Conservation (phyloP, 2,329 filamentous ascomycete species). For the Mariannaea sp. region DNA sequence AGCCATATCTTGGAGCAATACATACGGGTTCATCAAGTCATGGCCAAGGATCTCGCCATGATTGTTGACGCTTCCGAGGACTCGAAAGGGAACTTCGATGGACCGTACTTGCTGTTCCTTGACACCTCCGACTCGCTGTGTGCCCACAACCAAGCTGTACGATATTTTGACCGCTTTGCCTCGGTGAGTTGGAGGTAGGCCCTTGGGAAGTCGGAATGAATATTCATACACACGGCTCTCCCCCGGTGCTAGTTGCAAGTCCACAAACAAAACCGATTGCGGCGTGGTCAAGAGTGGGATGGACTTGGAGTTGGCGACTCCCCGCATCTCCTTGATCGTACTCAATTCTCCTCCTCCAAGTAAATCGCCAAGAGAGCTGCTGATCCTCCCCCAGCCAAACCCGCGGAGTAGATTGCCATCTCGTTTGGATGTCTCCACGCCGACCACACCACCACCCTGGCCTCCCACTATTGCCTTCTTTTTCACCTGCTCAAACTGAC, state of each 20-base stretch:
- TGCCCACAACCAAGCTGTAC: constrained; percentile 90
- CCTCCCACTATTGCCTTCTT: constrained; percentile 88
- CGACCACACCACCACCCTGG: constrained; percentile 85
- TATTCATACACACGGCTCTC: constrained; percentile 90
- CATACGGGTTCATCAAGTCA: constrained; percentile 92
- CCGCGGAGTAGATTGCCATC: constrained; percentile 80
- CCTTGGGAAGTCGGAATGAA: constrained; percentile 81
- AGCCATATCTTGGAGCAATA: constrained; percentile 84
- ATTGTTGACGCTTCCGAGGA: constrained; percentile 89
- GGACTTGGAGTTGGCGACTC: constrained; percentile 80
- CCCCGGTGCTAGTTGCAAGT: constrained; percentile 83
- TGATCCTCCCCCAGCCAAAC: constrained; percentile 86
- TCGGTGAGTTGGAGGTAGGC: constrained; percentile 87
- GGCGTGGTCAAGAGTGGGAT: constrained; percentile 93
- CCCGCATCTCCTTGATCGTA: constrained; percentile 94
- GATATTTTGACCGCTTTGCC: constrained; percentile 93
- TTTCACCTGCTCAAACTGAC: constrained; percentile 94
- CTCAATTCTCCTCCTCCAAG: constrained; percentile 87
- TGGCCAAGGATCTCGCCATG: constrained; percentile 89
- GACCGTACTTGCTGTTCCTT: constrained; percentile 84
- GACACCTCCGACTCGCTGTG: constrained; percentile 78
- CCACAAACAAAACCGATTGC: constrained; percentile 94
- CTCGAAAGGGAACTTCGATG: constrained; percentile 90
- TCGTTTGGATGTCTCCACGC: constrained; percentile 73
- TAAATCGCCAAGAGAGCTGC: constrained; percentile 84